Conservation (phyloP, 495 filamentous ascomycete genomes). For the Daldinia bambusicola region DNA sequence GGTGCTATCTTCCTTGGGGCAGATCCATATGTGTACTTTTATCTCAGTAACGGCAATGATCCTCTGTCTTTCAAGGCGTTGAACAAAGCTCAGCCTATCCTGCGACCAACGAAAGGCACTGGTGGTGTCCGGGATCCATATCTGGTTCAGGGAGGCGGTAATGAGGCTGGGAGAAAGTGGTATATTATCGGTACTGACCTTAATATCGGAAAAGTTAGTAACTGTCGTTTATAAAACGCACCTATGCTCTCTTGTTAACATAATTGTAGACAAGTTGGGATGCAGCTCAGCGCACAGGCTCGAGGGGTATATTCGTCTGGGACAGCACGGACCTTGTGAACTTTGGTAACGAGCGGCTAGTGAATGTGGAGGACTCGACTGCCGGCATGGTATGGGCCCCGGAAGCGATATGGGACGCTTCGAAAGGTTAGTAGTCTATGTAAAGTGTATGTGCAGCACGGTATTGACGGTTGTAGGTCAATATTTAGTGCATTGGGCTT, state of each 20-base stretch:
- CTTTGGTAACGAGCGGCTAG: conserved; percentile 60
- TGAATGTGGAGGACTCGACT: conserved; percentile 58
- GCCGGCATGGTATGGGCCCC: conserved; percentile 69
- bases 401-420: conserved; percentile 63
- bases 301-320: conserved; percentile 64
- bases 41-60: conserved; percentile 62
- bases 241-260: conserved; percentile 15
- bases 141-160: conserved; percentile 59
- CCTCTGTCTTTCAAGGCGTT: conserved; percentile 58
- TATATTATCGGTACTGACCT: conserved; percentile 66
- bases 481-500: conserved; percentile 65
- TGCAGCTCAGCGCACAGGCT: conserved; percentile 60
- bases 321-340: conserved; percentile 62
- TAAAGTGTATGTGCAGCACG: background rate
- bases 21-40: conserved; percentile 65
- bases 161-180: conserved; percentile 62
- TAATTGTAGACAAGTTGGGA: conserved; percentile 59
- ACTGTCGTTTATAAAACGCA: background rate
- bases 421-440: conserved; percentile 47
- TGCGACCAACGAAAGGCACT: conserved; percentile 62
- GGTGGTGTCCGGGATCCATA: conserved; percentile 62
- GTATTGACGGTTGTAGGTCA: conserved; percentile 46
- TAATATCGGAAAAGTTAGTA: conserved; percentile 60
- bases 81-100: conserved; percentile 59
- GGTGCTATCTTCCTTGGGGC: conserved; percentile 65